Conservation (phyloP, 176 grass and related monocot species). For the Triticum urartu region DNA sequence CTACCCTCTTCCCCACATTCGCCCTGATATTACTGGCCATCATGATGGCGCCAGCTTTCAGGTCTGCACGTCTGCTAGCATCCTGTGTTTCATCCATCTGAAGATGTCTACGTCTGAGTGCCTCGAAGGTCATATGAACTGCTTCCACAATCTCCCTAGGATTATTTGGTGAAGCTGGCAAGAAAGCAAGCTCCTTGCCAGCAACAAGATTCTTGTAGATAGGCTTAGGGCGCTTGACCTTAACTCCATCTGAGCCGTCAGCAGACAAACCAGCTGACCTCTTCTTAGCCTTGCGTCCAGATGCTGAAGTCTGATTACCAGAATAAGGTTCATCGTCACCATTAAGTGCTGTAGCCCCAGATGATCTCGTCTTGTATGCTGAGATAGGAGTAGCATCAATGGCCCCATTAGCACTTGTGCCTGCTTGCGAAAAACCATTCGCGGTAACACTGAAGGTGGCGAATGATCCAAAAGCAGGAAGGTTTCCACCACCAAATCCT, state of each 20-base stretch:
- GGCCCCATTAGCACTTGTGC: slow-evolving; percentile 43
- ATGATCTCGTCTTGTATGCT: slow-evolving; percentile 50
- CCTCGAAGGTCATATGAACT: slow-evolving; percentile 58
- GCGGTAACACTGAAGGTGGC: slow-evolving; percentile 17
- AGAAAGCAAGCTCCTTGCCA: slow-evolving; percentile 55
- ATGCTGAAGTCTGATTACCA: not conserved
- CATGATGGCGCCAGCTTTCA: slow-evolving; percentile 70
- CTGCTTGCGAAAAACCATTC: slow-evolving; percentile 32
- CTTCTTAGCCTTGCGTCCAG: slow-evolving; percentile 37
- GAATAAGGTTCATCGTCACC: slow-evolving; percentile 46
- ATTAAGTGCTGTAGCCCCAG: slow-evolving; percentile 16
- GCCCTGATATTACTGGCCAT: slow-evolving; percentile 67
- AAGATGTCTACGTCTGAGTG: slow-evolving; percentile 56
- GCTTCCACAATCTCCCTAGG: slow-evolving; percentile 49
- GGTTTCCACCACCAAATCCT: slow-evolving; percentile 28
- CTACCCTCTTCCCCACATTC: slow-evolving; percentile 48
- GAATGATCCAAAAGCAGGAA: slow-evolving; percentile 34
- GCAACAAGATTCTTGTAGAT: slow-evolving; percentile 44
- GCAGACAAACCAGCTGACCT: slow-evolving; percentile 30
- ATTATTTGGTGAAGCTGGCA: slow-evolving; percentile 41
- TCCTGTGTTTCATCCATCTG: slow-evolving; percentile 56
- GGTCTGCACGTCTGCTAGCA: slow-evolving; percentile 41
- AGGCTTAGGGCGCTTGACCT: slow-evolving; percentile 50
- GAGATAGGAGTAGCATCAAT: slow-evolving; percentile 80
- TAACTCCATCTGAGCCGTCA: slow-evolving; percentile 37